Conservation (phyloP, 139 green algal species). For the Diplosphaera chodatii region DNA sequence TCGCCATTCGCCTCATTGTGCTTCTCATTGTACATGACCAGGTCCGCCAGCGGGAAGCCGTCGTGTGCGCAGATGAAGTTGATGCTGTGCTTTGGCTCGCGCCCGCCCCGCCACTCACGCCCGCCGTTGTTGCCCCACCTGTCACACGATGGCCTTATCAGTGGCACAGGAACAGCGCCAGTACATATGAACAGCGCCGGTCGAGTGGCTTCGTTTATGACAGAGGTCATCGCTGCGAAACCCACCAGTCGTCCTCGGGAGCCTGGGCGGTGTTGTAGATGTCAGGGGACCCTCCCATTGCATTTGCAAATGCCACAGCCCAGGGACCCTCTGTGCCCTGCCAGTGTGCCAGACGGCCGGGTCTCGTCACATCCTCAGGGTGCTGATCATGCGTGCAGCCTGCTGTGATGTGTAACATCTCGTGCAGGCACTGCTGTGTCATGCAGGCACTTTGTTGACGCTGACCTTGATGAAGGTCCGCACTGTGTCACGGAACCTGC, state of each 20-base stretch:
- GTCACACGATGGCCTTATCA: not conserved
- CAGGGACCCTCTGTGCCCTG: slow-evolving; percentile 82
- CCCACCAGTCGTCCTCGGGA: slow-evolving; percentile 42
- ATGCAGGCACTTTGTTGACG: no score
- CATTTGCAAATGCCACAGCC: slow-evolving; percentile 70
- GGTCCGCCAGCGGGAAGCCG: slow-evolving; percentile 92
- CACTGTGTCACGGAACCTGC: slow-evolving; percentile 86
- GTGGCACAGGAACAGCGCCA: not conserved
- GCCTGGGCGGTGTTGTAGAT: slow-evolving; percentile 61
- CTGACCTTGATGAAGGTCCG: slow-evolving; percentile 79
- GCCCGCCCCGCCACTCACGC: slow-evolving; percentile 59
- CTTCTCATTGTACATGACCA: slow-evolving; percentile 95
- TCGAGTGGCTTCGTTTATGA: no score
- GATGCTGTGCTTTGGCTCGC: slow-evolving; percentile 71
- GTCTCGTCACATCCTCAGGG: no score
- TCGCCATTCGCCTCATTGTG: slow-evolving; percentile 92
- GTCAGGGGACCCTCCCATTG: slow-evolving; percentile 73
- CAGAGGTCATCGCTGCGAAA: no score
- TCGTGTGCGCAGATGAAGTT: slow-evolving; percentile 99
- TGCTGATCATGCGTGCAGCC: no score
- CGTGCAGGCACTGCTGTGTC: no score
- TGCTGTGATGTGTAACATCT: no score
- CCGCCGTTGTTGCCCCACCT: slow-evolving; percentile 80
- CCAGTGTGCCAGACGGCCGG: no score
- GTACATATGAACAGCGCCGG: no score